phyloP scores from a whole-genome alignment of 768 basidiomycete species.

The Gautieria morchelliformis region DNA sequence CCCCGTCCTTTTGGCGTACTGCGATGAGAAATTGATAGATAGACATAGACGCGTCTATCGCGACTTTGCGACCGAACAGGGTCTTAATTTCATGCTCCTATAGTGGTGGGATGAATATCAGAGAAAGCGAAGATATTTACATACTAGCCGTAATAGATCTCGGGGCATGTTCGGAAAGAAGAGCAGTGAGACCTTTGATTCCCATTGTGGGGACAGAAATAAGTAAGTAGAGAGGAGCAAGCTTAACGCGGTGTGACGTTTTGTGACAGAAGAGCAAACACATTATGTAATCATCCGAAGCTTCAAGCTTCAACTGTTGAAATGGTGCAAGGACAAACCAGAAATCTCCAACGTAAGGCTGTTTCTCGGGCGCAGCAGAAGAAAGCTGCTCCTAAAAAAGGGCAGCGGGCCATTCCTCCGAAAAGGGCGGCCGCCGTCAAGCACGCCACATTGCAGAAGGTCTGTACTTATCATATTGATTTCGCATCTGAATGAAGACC shows the following conservation, averaged over 20 bases:
- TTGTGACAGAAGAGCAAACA: background rate
- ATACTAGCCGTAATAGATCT: conserved; percentile 47
- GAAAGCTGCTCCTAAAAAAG: conserved; percentile 69
- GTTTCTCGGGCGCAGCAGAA: conserved; percentile 54
- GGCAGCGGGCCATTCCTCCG: conserved; percentile 66
- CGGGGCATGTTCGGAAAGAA: conserved; percentile 87
- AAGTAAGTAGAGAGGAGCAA: background rate
- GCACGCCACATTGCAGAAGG: conserved; percentile 72
- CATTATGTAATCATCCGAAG: background rate
- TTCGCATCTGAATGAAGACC: background rate
- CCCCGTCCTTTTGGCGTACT: conserved; percentile 91
- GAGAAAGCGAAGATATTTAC: background rate
- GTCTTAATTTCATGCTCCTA: conserved; percentile 93
- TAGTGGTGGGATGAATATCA: background rate
- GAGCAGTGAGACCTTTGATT: conserved; percentile 89
- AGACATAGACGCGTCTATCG: conserved; percentile 96
- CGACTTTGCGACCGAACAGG: conserved; percentile 95
- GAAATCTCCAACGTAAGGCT: conserved; percentile 57
- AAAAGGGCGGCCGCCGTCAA: conserved; percentile 71
- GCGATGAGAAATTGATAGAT: conserved; percentile 98
- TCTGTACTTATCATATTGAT: conserved; percentile 19
- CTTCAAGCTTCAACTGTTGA: background rate
- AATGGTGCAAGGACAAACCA: conserved; percentile 86
- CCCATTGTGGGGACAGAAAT: conserved; percentile 43
- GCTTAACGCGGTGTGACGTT: conserved; percentile 1